Evolutionary conservation across 495 filamentous ascomycete species (phyloP).

Genomic region (Hyaloscypha variabilis): DNA sequence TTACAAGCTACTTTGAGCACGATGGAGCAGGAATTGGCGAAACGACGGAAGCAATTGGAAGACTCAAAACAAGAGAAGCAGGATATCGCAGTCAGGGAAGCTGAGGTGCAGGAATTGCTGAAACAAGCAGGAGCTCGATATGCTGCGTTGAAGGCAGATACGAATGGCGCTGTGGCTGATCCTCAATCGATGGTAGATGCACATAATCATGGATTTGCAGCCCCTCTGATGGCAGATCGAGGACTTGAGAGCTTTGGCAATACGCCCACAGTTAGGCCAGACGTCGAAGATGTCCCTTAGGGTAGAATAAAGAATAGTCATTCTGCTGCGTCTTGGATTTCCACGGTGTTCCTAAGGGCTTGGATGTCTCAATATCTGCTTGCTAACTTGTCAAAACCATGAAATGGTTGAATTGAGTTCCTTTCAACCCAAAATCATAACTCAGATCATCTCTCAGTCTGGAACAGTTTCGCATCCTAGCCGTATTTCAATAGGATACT

Average conservation of each 20-base stretch:
- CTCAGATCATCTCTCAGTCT: too few species aligned
- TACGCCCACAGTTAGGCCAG: conserved; percentile 50
- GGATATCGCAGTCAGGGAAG: conserved; percentile 73
- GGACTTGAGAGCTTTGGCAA: conserved; percentile 66
- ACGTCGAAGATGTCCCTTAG: conserved; percentile 33
- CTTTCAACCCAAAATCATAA: too few species aligned
- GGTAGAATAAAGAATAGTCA: not conserved
- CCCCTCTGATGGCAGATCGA: conserved; percentile 44
- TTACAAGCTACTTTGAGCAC: conserved; percentile 53
- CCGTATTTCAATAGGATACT: too few species aligned
- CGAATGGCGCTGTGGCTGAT: conserved; percentile 21
- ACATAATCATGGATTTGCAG: conserved; percentile 31
- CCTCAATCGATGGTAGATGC: conserved; percentile 33
- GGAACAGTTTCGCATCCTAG: too few species aligned
- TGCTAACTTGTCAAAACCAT: too few species aligned
- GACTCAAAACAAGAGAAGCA: conserved; percentile 65
- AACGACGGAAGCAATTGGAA: conserved; percentile 59
- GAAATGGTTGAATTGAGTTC: too few species aligned
- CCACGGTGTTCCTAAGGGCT: too few species aligned
- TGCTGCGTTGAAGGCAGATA: conserved; percentile 39
- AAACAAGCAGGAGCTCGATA: conserved; percentile 83
- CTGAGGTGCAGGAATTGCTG: conserved; percentile 78
- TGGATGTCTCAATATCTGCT: too few species aligned
- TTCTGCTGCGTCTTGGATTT: not conserved
- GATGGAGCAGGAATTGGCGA: conserved; percentile 56